These are phyloP conservation scores for Malus domestica DNA, from an alignment of 306 rosid species.

Conservation along the genomic window ASM211411v1 NC_041790.1:4669001-4669500, in stretches of 20 bases:
- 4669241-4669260: slow-evolving; percentile 66
- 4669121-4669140: not conserved
- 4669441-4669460: not conserved
- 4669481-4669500: not conserved
- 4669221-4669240: slow-evolving; percentile 63
- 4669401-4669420: not conserved
- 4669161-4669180: slow-evolving; percentile 61
- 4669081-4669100: not conserved
- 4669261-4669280: slow-evolving; percentile 52
- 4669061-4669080: not conserved
- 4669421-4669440: not conserved
- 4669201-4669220: slow-evolving; percentile 71
- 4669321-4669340: slow-evolving; percentile 1
- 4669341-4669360: not conserved
- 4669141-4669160: slow-evolving; percentile 40
- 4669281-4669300: not conserved
- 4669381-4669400: not conserved
- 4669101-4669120: not conserved
- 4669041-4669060: slow-evolving; percentile 29
- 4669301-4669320: not conserved
- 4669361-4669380: not conserved
- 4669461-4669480: not conserved
- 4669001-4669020: slow-evolving; percentile 38
- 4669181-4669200: slow-evolving; percentile 55
- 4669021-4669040: slow-evolving; percentile 40